These are phyloP conservation scores for Lecanicillium sp. DNA, from an alignment of 2,329 filamentous ascomycete genomes.

Conservation along the genomic window DNA sequence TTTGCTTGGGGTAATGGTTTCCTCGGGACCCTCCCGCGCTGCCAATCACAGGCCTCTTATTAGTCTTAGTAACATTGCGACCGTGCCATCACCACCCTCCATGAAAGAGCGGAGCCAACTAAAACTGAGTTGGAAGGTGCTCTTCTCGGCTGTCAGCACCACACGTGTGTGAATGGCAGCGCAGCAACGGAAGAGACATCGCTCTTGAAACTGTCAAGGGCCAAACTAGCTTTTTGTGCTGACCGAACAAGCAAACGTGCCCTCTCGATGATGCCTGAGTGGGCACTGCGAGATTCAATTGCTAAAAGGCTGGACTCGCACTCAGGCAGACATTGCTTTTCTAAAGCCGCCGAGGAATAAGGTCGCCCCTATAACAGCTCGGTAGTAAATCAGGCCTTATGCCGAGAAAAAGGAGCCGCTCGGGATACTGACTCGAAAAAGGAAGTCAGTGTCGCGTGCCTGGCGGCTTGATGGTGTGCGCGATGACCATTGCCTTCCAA, in stretches of 20 bases:
- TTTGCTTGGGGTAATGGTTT: neutral
- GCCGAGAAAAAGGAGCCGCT: no score
- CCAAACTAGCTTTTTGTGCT: neutral
- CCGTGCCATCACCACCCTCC: neutral
- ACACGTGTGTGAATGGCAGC: neutral
- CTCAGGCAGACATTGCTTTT: no score
- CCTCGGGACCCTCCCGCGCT: neutral
- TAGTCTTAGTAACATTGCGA: neutral
- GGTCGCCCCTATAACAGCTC: no score
- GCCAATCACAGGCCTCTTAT: slow-evolving; percentile 2
- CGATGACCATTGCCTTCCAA: slow-evolving; percentile 1
- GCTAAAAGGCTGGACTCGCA: no score
- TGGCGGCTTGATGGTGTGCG: neutral
- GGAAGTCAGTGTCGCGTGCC: slow-evolving; percentile 4
- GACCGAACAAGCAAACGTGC: slow-evolving; percentile 5
- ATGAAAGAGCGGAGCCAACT: slow-evolving; percentile 6
- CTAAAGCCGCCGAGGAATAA: no score
- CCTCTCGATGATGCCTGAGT: neutral
- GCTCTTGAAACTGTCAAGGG: no score
- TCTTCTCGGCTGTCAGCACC: neutral
- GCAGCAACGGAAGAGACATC: neutral
- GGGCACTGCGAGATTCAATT: neutral
- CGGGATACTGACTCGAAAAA: no score
- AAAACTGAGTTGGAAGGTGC: slow-evolving; percentile 10
- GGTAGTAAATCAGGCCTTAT: no score